Conservation (phyloP, 495 filamentous ascomycete genomes). For the Lasiosphaeria miniovina region DNA sequence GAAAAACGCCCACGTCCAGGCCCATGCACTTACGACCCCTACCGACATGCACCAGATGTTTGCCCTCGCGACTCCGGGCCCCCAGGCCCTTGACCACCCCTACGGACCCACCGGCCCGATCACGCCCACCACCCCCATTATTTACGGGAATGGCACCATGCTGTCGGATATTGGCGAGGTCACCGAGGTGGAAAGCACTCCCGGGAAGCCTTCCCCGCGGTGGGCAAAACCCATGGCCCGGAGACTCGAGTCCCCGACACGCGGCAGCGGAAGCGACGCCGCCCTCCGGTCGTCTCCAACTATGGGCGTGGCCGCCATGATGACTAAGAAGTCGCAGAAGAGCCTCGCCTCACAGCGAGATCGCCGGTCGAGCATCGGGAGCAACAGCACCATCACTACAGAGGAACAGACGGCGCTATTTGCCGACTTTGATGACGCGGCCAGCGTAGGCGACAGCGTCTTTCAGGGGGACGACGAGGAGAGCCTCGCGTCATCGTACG, state of each 20-base stretch:
- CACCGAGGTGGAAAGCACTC: slow-evolving; percentile 56
- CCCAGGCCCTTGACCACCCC: slow-evolving; percentile 23
- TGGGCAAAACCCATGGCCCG: slow-evolving; percentile 13
- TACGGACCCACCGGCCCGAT: slow-evolving; percentile 49
- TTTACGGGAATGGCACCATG: slow-evolving; percentile 60
- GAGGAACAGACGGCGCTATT: slow-evolving; percentile 44
- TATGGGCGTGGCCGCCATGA: slow-evolving; percentile 24
- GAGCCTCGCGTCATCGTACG: slow-evolving; percentile 51
- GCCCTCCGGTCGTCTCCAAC: slow-evolving; percentile 37
- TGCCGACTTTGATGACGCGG: slow-evolving; percentile 54
- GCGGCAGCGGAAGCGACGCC: slow-evolving; percentile 19
- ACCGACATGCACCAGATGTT: slow-evolving; percentile 35
- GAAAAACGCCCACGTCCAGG: slow-evolving; percentile 38
- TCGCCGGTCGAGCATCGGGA: slow-evolving; percentile 43
- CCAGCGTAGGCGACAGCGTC: slow-evolving; percentile 55
- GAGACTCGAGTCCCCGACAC: slow-evolving; percentile 19
- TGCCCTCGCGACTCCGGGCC: slow-evolving; percentile 24
- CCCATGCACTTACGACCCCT: slow-evolving; percentile 15
- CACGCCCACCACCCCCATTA: slow-evolving; percentile 56
- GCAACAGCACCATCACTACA: slow-evolving; percentile 50
- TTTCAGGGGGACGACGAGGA: slow-evolving; percentile 60
- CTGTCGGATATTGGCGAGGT: slow-evolving; percentile 74
- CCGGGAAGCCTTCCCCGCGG: slow-evolving; percentile 32
- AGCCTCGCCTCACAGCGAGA: slow-evolving; percentile 32
- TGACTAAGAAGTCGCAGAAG: slow-evolving; percentile 42